Base-by-base conservation (phyloP, 2,329 filamentous ascomycete genomes). In the Colletotrichum somersetense region DNA sequence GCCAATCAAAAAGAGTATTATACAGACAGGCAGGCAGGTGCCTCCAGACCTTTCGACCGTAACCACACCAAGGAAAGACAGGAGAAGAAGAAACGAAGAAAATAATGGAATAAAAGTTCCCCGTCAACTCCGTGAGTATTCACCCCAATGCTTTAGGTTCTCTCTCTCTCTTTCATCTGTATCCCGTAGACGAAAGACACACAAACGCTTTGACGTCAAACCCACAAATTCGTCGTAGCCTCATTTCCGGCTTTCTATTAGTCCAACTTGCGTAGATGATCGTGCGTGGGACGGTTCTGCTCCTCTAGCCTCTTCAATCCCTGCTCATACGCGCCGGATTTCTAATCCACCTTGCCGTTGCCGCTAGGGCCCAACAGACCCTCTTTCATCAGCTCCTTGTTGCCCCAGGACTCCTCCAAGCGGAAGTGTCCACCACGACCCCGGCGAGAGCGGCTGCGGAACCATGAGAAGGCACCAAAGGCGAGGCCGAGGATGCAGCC, bases 301-400 rank as follows among this genome's bases (percentile, higher is more conserved):
- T 72, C 70, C 59, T 72, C 70, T n/a, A 52, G 14, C 48, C 33
- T 72, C 33, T 42, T 70, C 55, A 56, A 33, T 18, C 30, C 59
- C 18, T 72, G 58, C 26, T 62, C 66, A n/a, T 56, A 56, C 23
- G 33, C 26, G 40, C 18, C 30, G 30, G 68, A 44, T 18, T 55
- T 53, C 76, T 71, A 89, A 76, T 88, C 87, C 76, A 83, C 86
- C 83, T 87, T 89, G 79, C 85, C 86, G 74, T 82, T 83, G 53
- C 76, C 75, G 75, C 82, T 86, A 55, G 79, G 78, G 20, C 81
- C 81, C 61, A 94, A 80, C 26, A 93, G 79, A 1, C 91, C 91
- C 75, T 93, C 90, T 83, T 93, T 93, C 74, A 86, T 93, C 73
- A 86, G 80, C 59, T 88, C 86, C 72, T 82, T 84, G 71, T 83